Evolutionary conservation across 2,329 filamentous ascomycete genomes (phyloP).

Genomic region (Periconia sp.): DNA sequence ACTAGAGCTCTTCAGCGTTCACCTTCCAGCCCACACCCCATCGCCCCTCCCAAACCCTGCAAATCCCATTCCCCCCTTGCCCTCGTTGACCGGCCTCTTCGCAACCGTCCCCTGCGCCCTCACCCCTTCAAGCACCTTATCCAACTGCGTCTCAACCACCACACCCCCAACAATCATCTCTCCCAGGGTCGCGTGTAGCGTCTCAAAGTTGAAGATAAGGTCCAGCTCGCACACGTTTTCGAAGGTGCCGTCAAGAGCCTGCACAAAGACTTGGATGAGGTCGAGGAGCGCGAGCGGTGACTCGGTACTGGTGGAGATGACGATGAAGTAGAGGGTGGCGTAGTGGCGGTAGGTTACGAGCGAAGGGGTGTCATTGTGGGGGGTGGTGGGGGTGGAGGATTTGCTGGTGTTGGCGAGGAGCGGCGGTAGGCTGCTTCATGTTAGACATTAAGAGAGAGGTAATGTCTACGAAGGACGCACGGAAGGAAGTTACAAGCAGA

Average conservation of each 20-base stretch:
- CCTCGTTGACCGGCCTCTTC: constrained; percentile 79
- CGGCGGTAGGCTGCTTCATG: constrained; percentile 64
- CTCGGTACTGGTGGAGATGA: constrained; percentile 96
- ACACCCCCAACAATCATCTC: constrained; percentile 97
- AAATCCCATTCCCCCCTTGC: constrained; percentile 43
- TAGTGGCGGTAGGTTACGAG: constrained; percentile 98
- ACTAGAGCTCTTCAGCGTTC: too few species aligned
- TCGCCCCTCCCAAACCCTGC: constrained; percentile 38
- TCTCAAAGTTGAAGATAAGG: constrained; percentile 99
- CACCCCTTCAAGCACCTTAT: constrained; percentile 87
- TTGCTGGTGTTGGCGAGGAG: constrained; percentile 60
- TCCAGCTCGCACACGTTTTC: constrained; percentile 99
- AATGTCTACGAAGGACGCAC: constrained; percentile 48
- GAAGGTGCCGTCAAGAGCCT: constrained; percentile 91
- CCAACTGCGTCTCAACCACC: constrained; percentile 89
- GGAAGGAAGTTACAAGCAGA: constrained; percentile 98
- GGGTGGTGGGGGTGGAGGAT: constrained; percentile 56
- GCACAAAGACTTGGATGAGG: constrained; percentile 97
- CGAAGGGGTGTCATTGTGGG: constrained; percentile 86
- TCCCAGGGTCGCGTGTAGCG: constrained; percentile 84
- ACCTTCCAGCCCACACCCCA: constrained; percentile 39
- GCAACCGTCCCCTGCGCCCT: constrained; percentile 75
- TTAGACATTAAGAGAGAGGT: constrained; percentile 19
- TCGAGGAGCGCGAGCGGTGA: constrained; percentile 94
- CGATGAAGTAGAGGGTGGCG: constrained; percentile 96